Conservation (phyloP, 2,329 filamentous ascomycete genomes). For the Ophiostoma quercus region DNA sequence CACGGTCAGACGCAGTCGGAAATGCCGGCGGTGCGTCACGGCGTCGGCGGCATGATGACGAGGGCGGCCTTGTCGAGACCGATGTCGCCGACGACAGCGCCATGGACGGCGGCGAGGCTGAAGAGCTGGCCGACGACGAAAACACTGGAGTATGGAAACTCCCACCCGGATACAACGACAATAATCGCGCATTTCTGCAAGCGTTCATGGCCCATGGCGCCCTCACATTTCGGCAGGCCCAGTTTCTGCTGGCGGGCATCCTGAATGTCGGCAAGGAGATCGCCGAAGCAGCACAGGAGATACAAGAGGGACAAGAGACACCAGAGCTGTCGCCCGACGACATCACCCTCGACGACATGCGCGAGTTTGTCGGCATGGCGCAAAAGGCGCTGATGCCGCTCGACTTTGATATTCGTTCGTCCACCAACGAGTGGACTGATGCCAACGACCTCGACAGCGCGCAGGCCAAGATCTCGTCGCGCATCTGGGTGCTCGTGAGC, state of each 20-base stretch:
- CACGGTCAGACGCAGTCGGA: constrained; percentile 9
- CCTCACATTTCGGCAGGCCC: constrained; percentile 69
- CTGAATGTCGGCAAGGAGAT: constrained; percentile 45
- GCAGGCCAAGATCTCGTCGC: constrained; percentile 28
- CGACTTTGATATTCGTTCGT: constrained; percentile 80
- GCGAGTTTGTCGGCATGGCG: constrained; percentile 62
- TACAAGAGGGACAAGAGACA: constrained; percentile 36
- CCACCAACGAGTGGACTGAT: constrained; percentile 55
- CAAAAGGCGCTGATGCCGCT: constrained; percentile 70
- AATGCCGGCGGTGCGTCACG: not conserved
- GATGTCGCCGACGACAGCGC: not conserved
- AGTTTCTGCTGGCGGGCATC: constrained; percentile 70
- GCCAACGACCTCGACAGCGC: constrained; percentile 24
- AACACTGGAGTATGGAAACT: constrained; percentile 24
- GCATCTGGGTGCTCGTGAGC: constrained; percentile 83
- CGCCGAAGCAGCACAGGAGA: constrained; percentile 41
- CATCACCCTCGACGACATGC: constrained; percentile 63
- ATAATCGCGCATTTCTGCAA: constrained; percentile 85
- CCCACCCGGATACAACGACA: constrained; percentile 47
- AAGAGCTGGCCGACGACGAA: not conserved
- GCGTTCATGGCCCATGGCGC: constrained; percentile 74
- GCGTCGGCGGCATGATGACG: constrained; percentile 9
- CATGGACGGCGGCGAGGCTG: constrained; percentile 13
- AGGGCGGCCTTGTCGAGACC: not conserved
- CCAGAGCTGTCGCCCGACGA: constrained; percentile 47